These are phyloP conservation scores for Gracilaria vermiculophylla DNA, from an alignment of 23 red algal genomes.

Conservation along the genomic window DNA sequence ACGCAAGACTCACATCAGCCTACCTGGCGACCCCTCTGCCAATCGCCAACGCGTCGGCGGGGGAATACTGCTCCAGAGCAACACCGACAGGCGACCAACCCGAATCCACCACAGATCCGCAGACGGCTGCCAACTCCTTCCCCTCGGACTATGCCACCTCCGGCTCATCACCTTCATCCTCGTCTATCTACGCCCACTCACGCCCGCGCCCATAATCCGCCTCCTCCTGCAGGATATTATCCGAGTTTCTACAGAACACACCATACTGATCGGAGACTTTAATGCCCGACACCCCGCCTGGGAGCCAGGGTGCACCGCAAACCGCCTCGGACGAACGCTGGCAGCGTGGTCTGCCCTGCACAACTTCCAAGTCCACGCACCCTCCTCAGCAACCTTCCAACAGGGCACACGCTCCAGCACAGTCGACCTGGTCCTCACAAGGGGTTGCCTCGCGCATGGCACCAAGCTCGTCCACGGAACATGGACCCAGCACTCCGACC, in stretches of 20 bases:
- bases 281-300: neutral
- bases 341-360: neutral
- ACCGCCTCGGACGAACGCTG: neutral
- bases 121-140: neutral
- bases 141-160: neutral
- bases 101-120: neutral
- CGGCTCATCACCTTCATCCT: too few relatives aligned
- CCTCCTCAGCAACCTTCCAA: neutral
- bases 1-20: neutral
- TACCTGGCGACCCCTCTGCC: neutral
- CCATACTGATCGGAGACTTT: conserved; percentile 2
- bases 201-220: too few relatives aligned
- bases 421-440: neutral
- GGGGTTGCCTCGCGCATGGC: neutral
- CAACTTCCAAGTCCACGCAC: neutral
- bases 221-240: neutral
- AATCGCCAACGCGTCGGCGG: neutral
- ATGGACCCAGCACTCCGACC: neutral
- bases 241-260: neutral
- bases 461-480: neutral
- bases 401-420: neutral
- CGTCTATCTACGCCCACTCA: too few relatives aligned
- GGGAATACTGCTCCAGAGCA: neutral
- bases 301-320: neutral
- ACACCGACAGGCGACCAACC: neutral